Base-by-base conservation (phyloP, 75 land plant genomes). In the Ceratopteris richardii region DNA sequence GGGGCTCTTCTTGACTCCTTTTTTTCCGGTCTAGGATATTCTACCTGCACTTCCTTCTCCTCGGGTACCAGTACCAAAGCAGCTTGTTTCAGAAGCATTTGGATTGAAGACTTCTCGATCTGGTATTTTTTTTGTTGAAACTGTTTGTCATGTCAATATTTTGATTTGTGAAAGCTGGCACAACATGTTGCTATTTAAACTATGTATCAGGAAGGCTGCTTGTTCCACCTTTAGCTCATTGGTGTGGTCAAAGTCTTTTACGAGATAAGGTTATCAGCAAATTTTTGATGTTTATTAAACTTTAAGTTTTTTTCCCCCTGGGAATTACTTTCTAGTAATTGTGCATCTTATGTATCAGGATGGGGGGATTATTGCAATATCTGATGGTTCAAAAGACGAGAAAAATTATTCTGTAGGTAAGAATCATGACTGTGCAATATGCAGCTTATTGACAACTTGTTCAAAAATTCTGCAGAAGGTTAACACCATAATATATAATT, bases 221-320 rank as follows among this genome's bases (percentile, higher is more conserved):
- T 58, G 74, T 71, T 26, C 74, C 74, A 24, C 74, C 68, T 24
- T 55, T 71, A 41, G 74, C 68, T n/a, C 57, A 58, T 48, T 71
- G 74, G 74, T 54, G 74, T 17, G 59, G 61, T 51, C 74, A 71
- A 27, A 64, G 69, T 10, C 47, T 58, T 39, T 57, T 39, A 48
- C 66, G 66, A 41, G 74, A 71, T 31, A 71, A 29, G 65, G 65
- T 63, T 2, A 63, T 4, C 3, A 9, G 50, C 3, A n/a, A n/a
- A n/a, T n/a, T n/a, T n/a, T n/a, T n/a, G n/a, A n/a, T n/a, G n/a
- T n/a, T 51, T 9, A 9, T 10, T 51, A 42, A 42, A n/a, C n/a
- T n/a, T n/a, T n/a, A n/a, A n/a, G n/a, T n/a, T n/a, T n/a, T n/a
- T n/a, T n/a, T n/a, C n/a, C n/a, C n/a, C n/a, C n/a, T n/a, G n/a